These are phyloP conservation scores for Colletotrichum lindemuthianum DNA, from an alignment of 2,329 filamentous ascomycete genomes.

Conservation along the genomic window DNA sequence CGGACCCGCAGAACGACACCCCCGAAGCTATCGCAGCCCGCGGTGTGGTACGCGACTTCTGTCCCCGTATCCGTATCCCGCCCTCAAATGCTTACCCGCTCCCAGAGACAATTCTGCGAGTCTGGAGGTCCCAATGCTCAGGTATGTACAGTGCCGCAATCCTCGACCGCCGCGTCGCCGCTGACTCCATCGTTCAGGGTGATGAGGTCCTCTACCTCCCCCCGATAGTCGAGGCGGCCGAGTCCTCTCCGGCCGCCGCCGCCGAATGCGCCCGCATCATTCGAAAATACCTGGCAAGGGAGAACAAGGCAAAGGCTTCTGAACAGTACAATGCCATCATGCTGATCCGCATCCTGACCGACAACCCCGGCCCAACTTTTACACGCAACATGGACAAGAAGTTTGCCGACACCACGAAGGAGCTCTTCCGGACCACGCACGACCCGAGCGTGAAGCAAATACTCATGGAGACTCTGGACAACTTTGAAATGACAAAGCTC, in stretches of 20 bases:
- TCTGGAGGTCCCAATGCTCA: constrained; percentile 69
- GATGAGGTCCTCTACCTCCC: constrained; percentile 94
- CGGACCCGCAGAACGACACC: constrained; percentile 58
- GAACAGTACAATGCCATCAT: constrained; percentile 97
- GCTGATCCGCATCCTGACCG: constrained; percentile 89
- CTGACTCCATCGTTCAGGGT: constrained; percentile 59
- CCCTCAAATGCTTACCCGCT: constrained; percentile 37
- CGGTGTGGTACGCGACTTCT: constrained; percentile 67
- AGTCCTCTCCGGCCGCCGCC: constrained; percentile 88
- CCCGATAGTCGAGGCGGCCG: constrained; percentile 92
- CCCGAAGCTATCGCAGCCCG: constrained; percentile 74
- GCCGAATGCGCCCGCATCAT: constrained; percentile 83
- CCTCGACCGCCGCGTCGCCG: background rate
- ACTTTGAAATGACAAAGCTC: constrained; percentile 76
- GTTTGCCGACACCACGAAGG: constrained; percentile 80
- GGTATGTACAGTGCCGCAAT: constrained; percentile 39
- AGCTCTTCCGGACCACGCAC: constrained; percentile 74
- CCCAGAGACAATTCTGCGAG: constrained; percentile 83
- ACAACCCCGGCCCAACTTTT: constrained; percentile 91
- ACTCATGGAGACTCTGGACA: constrained; percentile 85
- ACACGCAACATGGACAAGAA: constrained; percentile 90
- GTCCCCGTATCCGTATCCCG: constrained; percentile 23
- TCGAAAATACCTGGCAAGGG: constrained; percentile 82
- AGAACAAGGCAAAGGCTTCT: constrained; percentile 72
- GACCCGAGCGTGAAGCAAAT: constrained; percentile 86